Conservation (phyloP, 176 grass and related monocot genomes). For the Carex cristatella region DNA sequence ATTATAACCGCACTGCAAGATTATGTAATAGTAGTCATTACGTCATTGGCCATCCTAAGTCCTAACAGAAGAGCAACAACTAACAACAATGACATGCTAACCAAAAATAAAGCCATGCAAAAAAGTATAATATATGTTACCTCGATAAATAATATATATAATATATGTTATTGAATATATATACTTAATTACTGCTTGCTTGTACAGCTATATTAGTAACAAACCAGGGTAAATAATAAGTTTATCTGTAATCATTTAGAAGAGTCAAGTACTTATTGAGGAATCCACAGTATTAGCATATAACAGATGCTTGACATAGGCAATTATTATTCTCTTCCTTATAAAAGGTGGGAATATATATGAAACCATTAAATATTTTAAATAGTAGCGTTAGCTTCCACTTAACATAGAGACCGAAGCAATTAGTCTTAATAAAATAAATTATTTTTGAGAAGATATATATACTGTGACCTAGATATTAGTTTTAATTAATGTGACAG, state of each 20-base stretch:
- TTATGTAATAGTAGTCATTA: not conserved
- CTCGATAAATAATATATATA: not conserved
- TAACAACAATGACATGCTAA: constrained; percentile 6
- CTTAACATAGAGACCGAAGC: constrained; percentile 11
- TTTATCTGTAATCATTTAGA: not conserved
- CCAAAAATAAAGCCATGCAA: constrained; percentile 2
- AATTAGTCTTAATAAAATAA: too few species aligned
- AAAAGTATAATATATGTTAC: not conserved
- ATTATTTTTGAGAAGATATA: not conserved
- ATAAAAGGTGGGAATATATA: constrained; percentile 1
- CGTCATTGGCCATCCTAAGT: not conserved
- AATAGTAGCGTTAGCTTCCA: not conserved
- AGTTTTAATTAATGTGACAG: constrained; percentile 27
- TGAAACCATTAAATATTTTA: not conserved
- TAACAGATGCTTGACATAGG: constrained; percentile 32
- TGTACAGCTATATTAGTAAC: not conserved
- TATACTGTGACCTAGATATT: not conserved
- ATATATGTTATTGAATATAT: not conserved
- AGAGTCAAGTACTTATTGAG: not conserved
- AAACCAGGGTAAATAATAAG: not conserved
- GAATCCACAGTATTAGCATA: constrained; percentile 21
- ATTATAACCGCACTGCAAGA: not conserved
- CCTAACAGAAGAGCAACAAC: constrained; percentile 5
- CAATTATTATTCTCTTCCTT: constrained; percentile 29
- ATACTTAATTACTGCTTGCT: not conserved